Base-by-base conservation (phyloP, 2,329 filamentous ascomycete species). In the Hymenoscyphus infarciens region DNA sequence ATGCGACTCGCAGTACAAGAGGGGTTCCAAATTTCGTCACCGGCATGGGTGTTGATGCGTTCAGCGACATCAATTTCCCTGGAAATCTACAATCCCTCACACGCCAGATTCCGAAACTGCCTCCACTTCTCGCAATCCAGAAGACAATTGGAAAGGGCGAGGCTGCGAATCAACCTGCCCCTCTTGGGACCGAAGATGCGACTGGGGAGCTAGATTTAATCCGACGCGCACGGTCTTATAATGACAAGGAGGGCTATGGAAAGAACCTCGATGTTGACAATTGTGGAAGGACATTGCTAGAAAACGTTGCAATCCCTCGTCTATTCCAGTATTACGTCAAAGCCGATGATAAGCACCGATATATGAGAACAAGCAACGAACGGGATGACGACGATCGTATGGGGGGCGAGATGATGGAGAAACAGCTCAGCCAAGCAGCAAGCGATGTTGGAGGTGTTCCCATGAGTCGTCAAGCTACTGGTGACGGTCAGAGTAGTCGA, bases 1-100 rank as follows among this genome's bases (percentile, higher is more conserved):
- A 88, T 64, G 83, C 83, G 13, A 88, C 86, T 19, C 79, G 86
- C 53, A 88, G 85, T 74, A 87, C 83, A 22, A 80, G 85, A 27
- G 83, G 78, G 16, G 77, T 78, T n/a, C 73, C 73, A 33, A 79
- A 82, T 60, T 83, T 84, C 64, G 70, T 81, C 39, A 83, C 81
- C 69, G 76, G 84, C 45, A 76, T 85, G 13, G 86, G 85, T 15
- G 78, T 87, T 31, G 85, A 88, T 71, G 83, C 81, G 25, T 78
- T 88, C 54, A 78, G 81, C 63, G 86, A 83, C 68, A 83, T 87
- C 65, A 83, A 85, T 69, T 77, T 85, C 31, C 82, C 83, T 0
- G 78, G 80, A 56, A 87, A 85, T 69, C 77, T 88, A 53, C 63
- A 67, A 39, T 65, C 72, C n/a, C 64, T 74, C 22, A 66, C 66